Conservation (phyloP, 257 asterid species). For the Solanum pinnatisectum region DNA sequence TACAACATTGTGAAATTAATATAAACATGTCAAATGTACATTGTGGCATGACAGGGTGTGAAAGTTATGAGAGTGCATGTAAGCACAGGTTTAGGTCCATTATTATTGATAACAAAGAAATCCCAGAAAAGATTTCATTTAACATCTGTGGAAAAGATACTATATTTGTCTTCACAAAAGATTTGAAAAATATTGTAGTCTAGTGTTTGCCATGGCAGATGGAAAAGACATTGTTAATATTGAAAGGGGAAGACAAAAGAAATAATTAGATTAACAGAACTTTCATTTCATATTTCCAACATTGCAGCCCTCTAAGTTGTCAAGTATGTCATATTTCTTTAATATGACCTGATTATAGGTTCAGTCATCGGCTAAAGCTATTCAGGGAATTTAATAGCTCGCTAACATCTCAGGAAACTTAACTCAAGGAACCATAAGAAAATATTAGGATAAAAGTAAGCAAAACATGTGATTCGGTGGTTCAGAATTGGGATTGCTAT, state of each 20-base stretch:
- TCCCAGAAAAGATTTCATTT: not conserved
- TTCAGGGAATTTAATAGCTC: not conserved
- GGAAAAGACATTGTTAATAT: not conserved
- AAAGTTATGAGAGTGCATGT: not conserved
- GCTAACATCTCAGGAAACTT: not conserved
- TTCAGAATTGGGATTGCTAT: not conserved
- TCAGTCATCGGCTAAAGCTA: not conserved
- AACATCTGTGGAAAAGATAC: not conserved
- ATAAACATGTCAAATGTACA: not conserved
- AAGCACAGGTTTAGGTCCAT: not conserved
- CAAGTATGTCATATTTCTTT: not conserved
- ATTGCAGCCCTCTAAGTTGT: not conserved
- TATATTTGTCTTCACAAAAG: not conserved
- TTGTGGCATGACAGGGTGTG: not conserved
- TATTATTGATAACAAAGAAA: not conserved
- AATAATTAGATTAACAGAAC: not conserved
- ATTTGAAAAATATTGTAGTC: not conserved
- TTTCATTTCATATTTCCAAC: not conserved
- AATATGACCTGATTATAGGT: not conserved
- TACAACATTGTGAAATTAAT: not conserved
- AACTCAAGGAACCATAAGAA: not conserved
- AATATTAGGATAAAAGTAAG: not conserved
- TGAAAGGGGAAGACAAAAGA: not conserved
- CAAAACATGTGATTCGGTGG: not conserved
- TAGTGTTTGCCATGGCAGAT: not conserved